Base-by-base conservation (phyloP, 2,329 filamentous ascomycete genomes). In the Tolypocladium capitatum region DNA sequence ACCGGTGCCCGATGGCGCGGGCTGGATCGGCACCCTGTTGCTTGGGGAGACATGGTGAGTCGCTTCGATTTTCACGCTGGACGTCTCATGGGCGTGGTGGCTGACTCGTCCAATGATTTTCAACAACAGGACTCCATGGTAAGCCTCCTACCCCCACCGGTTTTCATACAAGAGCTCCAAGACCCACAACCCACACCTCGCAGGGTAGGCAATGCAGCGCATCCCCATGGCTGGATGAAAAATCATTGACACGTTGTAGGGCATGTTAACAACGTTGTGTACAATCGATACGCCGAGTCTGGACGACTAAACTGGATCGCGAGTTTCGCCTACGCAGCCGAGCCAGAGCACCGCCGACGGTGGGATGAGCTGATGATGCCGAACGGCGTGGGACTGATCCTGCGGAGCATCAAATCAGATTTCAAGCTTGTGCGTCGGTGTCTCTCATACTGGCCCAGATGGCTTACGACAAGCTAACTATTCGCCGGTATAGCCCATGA, bases 211-310 rank as follows among this genome's bases (percentile, higher is more conserved):
- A 3, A 20, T 21, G 5, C 13, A 16, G 2, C 4, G 5, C 16
- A 3, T 7, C 11, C n/a, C n/a, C n/a, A n/a, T n/a, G n/a, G n/a
- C 14, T 7, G 4, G 4, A 27, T n/a, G 27, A 4, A 7, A 2
- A 16, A 11, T 20, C 1, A 14, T 35, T 54, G 48, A 53, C 40
- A 6, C 2, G 4, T 9, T 27, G 16, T 32, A 65, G 61, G 60
- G 8, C 88, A 95, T 63, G 84, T 95, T 44, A 95, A 94, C 63
- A 94, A 94, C 57, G 81, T 90, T 52, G 79, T 78, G 54, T 94
- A 94, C 64, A 81, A 85, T 56, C 78, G 84, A 51, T 94, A 86
- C 63, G 88, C 88, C 33, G 90, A 96, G 63, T 83, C 83, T 6
- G 82, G 81, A 4, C 77, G 90, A 33, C 77, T 91, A 31, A 86